These are phyloP conservation scores for Myriosclerotinia scirpicola DNA, from an alignment of 2,329 filamentous ascomycete species.

Conservation along the genomic window DNA sequence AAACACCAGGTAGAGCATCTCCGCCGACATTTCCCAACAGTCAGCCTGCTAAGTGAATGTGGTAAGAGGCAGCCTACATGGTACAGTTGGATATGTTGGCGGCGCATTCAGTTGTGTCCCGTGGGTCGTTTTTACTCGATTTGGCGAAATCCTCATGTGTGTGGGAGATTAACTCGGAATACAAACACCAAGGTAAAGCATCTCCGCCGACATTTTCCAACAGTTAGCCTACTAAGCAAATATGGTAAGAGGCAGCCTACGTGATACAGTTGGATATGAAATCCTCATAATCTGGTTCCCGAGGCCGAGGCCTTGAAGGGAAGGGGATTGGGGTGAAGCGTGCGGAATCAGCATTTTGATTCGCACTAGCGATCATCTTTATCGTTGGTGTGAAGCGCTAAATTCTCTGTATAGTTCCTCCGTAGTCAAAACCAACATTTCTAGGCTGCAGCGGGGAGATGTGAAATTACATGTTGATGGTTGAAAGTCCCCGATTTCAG, in stretches of 20 bases:
- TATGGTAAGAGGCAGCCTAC: background rate
- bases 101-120: background rate
- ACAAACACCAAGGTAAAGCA: slow-evolving; percentile 3
- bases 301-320: background rate
- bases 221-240: background rate
- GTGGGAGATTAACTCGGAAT: background rate
- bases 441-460: too few species aligned
- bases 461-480: too few species aligned
- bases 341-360: background rate
- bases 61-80: background rate
- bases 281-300: background rate
- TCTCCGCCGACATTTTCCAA: background rate
- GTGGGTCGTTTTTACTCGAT: too few species aligned
- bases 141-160: too few species aligned
- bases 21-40: background rate
- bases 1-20: slow-evolving; percentile 2
- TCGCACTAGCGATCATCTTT: background rate
- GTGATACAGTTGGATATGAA: background rate
- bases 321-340: background rate
- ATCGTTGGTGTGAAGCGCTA: too few species aligned
- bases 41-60: too few species aligned
- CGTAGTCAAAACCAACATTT: too few species aligned
- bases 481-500: too few species aligned
- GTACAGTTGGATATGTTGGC: background rate
- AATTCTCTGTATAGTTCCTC: too few species aligned